Conservation (phyloP, 1,284 basidiomycete species). For the Ustilago trichophora region DNA sequence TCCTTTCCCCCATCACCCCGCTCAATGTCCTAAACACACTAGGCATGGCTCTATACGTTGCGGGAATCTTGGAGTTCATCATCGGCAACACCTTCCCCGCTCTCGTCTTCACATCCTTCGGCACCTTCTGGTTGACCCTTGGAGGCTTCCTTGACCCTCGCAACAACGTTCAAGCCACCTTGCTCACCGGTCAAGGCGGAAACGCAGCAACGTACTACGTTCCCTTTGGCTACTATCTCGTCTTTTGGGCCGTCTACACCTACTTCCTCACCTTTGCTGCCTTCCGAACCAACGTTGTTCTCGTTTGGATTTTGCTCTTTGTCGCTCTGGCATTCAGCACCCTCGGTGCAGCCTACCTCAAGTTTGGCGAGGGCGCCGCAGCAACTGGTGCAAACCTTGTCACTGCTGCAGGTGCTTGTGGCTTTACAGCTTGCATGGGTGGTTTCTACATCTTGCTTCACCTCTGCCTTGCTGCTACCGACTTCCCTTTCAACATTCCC, state of each 20-base stretch:
- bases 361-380: slow-evolving; percentile 16
- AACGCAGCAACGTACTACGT: slow-evolving; percentile 19
- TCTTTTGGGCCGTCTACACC: slow-evolving; percentile 49
- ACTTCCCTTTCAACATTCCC: slow-evolving; percentile 51
- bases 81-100: slow-evolving; percentile 55
- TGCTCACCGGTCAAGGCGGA: slow-evolving; percentile 23
- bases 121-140: slow-evolving; percentile 50
- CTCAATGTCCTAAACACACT: too few species aligned
- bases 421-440: slow-evolving; percentile 46
- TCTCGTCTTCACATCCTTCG: slow-evolving; percentile 48
- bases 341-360: slow-evolving; percentile 41
- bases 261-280: slow-evolving; percentile 51
- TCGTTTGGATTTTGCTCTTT: slow-evolving; percentile 52
- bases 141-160: slow-evolving; percentile 41
- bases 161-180: slow-evolving; percentile 21
- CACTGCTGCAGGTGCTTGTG: slow-evolving; percentile 39
- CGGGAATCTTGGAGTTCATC: slow-evolving; percentile 42
- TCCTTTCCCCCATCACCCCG: too few species aligned
- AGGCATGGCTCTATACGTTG: slow-evolving; percentile 31
- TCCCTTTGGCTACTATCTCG: slow-evolving; percentile 40
- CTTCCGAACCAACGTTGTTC: slow-evolving; percentile 46
- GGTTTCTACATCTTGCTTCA: slow-evolving; percentile 47
- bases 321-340: slow-evolving; percentile 45
- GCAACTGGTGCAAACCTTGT: slow-evolving; percentile 19
- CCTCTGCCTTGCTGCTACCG: slow-evolving; percentile 44